phyloP scores from a whole-genome alignment of 2,329 filamentous ascomycete species.

The Leptoxyphium fumago region DNA sequence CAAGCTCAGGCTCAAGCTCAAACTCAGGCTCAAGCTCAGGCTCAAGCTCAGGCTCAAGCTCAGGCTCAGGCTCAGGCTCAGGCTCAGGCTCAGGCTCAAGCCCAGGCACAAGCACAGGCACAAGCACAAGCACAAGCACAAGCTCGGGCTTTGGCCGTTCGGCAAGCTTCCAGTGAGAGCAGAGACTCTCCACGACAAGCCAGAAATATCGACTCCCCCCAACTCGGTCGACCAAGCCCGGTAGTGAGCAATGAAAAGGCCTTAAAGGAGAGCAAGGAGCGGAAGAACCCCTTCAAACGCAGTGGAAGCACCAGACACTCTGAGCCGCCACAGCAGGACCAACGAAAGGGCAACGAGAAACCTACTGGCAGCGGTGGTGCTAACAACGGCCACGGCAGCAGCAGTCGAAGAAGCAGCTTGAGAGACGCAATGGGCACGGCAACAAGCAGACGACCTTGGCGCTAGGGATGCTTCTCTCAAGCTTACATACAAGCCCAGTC shows the following conservation, averaged over 20 bases:
- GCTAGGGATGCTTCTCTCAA: background rate
- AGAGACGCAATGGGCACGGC: background rate
- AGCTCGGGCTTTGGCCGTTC: background rate
- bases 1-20: background rate
- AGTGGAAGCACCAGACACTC: background rate
- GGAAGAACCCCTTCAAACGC: background rate
- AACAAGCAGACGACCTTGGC: background rate
- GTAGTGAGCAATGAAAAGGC: background rate
- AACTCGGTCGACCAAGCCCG: background rate
- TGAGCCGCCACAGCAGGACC: background rate
- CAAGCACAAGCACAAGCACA: background rate
- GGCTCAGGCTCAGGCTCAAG: background rate
- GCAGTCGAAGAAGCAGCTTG: background rate
- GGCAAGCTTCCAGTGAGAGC: no score
- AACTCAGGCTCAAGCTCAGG: background rate
- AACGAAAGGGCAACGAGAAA: background rate
- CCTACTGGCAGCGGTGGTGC: background rate
- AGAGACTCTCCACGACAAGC: background rate
- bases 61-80: background rate
- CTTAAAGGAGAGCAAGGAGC: background rate
- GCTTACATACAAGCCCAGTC: no score
- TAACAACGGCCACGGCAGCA: background rate
- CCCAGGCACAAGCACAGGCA: background rate
- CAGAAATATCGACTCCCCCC: background rate
- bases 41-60: background rate